These are phyloP conservation scores for Penicillium glabrum DNA, from an alignment of 2,329 filamentous ascomycete genomes.

Conservation along the genomic window DNA sequence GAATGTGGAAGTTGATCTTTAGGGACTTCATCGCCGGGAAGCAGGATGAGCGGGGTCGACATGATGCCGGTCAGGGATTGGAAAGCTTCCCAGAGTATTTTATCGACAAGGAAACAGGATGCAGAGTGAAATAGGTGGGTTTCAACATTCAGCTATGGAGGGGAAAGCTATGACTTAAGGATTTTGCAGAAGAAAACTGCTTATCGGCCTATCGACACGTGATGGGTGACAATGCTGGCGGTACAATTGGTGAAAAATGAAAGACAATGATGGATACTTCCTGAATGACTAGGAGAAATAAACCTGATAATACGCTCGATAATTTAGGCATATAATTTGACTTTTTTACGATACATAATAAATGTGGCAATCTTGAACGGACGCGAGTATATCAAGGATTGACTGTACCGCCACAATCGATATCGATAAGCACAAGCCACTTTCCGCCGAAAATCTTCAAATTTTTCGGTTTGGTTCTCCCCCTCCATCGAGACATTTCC, in stretches of 20 bases:
- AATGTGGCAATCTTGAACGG: no score
- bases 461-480: slow-evolving; percentile 31
- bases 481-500: slow-evolving; percentile 22
- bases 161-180: neutral
- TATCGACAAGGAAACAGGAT: neutral
- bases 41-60: slow-evolving; percentile 64
- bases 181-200: slow-evolving; percentile 5
- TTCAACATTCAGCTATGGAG: neutral
- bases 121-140: neutral
- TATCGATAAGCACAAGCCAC: slow-evolving; percentile 41
- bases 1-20: slow-evolving; percentile 64
- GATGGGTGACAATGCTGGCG: slow-evolving; percentile 5
- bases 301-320: neutral
- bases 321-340: no score
- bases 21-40: slow-evolving; percentile 79
- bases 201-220: slow-evolving; percentile 29
- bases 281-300: neutral
- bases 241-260: slow-evolving; percentile 1
- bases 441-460: slow-evolving; percentile 33
- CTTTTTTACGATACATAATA: no score
- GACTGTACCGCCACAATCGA: slow-evolving; percentile 28
- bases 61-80: slow-evolving; percentile 40
- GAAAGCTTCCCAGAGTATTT: neutral
- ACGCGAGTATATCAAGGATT: neutral
- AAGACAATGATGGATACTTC: neutral